Percentiles rank a stretch among this genome's conserved stretches.
These are phyloP conservation scores for Melanopsichium pennsylvanicum DNA, from an alignment of 1,284 basidiomycete species.

Conservation along the genomic window DNA sequence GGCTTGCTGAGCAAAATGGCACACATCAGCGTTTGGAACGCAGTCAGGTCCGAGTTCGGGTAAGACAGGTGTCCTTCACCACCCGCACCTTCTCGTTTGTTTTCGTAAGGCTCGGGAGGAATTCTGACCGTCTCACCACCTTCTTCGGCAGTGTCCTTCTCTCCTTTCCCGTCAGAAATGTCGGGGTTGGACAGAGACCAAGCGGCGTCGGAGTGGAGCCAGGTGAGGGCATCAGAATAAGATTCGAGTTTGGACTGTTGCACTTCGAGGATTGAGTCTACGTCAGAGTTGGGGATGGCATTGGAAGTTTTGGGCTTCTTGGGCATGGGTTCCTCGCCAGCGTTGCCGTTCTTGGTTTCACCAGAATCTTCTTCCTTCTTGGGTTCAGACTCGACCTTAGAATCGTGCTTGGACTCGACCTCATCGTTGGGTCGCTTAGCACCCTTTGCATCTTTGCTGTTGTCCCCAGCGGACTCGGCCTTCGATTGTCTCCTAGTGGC, in stretches of 20 bases:
- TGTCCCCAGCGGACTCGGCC: not conserved
- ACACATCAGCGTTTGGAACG: conserved; percentile 44
- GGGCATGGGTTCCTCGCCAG: conserved; percentile 8
- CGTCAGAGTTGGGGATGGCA: conserved; percentile 1
- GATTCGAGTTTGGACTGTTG: conserved; percentile 42
- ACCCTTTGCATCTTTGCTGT: not conserved
- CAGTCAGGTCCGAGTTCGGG: conserved; percentile 38
- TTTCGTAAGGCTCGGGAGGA: conserved; percentile 22
- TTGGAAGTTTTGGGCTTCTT: conserved; percentile 33
- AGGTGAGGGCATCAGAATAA: conserved; percentile 29
- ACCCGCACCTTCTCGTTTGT: conserved; percentile 12
- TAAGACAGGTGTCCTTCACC: conserved; percentile 28
- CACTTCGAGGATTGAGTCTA: conserved; percentile 26
- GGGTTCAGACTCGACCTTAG: not conserved
- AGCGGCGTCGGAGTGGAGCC: conserved; percentile 26
- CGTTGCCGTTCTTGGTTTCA: not conserved
- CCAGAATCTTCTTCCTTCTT: conserved; percentile 1
- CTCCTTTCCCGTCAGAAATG: conserved; percentile 23
- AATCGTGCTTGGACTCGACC: conserved; percentile 3
- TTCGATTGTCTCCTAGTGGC: conserved; percentile 19
- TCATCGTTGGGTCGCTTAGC: conserved; percentile 8
- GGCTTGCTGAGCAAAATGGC: conserved; percentile 48
- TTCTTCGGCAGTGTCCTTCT: conserved; percentile 26
- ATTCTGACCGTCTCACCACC: conserved; percentile 24
- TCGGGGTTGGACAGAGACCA: conserved; percentile 33